Percentiles rank a stretch among this genome's conserved stretches.
Conservation (phyloP, 345 rosid genomes). For the Lumnitzera littorea region DNA sequence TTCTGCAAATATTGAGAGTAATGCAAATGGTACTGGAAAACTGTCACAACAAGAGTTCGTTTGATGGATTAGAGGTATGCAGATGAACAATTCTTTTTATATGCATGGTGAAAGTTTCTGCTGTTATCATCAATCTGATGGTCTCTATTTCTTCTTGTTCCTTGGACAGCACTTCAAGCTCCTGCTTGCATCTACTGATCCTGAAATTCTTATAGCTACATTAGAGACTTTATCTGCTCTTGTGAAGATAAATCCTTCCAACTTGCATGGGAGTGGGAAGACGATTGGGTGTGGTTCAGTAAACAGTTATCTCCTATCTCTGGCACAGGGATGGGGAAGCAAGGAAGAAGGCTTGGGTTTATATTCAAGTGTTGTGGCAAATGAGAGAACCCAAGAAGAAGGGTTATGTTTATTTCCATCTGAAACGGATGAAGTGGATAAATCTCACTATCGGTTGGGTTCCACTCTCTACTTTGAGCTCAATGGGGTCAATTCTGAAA, state of each 20-base stretch:
- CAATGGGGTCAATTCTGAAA: constrained; percentile 50
- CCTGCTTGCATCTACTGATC: constrained; percentile 87
- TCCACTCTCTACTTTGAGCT: constrained; percentile 85
- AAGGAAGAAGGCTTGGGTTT: constrained; percentile 96
- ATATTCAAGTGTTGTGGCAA: constrained; percentile 81
- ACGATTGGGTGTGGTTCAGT: constrained; percentile 82
- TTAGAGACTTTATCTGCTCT: constrained; percentile 83
- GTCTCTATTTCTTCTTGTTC: constrained; percentile 1
- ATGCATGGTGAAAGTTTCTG: background rate
- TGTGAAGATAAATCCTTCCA: constrained; percentile 81
- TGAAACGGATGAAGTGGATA: constrained; percentile 45
- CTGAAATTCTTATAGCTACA: constrained; percentile 81
- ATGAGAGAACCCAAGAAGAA: constrained; percentile 77
- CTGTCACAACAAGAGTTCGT: constrained; percentile 80
- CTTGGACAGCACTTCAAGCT: constrained; percentile 79
- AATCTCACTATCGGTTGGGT: constrained; percentile 65
- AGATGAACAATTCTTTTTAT: background rate
- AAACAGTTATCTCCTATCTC: constrained; percentile 71
- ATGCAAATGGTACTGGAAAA: constrained; percentile 90
- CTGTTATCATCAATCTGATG: background rate
- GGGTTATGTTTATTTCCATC: constrained; percentile 84
- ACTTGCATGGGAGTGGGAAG: constrained; percentile 83
- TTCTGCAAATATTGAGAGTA: constrained; percentile 79
- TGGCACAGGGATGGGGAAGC: constrained; percentile 99
- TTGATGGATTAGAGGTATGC: constrained; percentile 89